These are phyloP conservation scores for Aegilops bicornis DNA, from an alignment of 176 grass and related monocot species.

Conservation along the genomic window DNA sequence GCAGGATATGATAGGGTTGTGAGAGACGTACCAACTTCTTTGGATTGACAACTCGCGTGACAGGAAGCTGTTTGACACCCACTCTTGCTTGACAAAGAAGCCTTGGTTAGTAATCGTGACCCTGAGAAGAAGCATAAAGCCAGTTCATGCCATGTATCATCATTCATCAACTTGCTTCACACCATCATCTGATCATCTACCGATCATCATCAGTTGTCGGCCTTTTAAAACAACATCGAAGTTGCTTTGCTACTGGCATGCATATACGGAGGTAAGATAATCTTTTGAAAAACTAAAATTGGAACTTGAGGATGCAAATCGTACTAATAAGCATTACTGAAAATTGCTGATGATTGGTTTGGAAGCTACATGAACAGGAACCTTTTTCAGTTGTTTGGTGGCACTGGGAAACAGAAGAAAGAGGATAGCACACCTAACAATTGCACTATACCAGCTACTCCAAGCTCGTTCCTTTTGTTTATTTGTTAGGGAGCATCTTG, in stretches of 20 bases:
- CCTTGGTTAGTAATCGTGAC: not conserved
- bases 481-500: constrained; percentile 9
- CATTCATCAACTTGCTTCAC: constrained; percentile 3
- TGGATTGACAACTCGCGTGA: constrained; percentile 32
- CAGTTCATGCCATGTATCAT: not conserved
- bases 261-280: not conserved
- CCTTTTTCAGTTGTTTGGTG: not conserved
- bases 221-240: not conserved
- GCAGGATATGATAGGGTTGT: not conserved
- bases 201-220: not conserved
- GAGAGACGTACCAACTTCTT: constrained; percentile 26
- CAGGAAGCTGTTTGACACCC: constrained; percentile 19
- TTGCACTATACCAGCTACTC: not conserved
- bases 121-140: constrained; percentile 1
- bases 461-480: not conserved
- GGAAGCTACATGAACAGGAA: not conserved
- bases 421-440: constrained; percentile 14
- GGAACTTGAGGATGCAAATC: not conserved
- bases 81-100: constrained; percentile 34
- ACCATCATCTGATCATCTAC: not conserved
- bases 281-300: not conserved
- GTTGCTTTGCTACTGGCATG: not conserved
- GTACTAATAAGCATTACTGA: not conserved
- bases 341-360: not conserved
- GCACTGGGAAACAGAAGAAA: constrained; percentile 7